These are phyloP conservation scores for Trichoderma sp. DNA, from an alignment of 2,329 filamentous ascomycete genomes.

Conservation along the genomic window DNA sequence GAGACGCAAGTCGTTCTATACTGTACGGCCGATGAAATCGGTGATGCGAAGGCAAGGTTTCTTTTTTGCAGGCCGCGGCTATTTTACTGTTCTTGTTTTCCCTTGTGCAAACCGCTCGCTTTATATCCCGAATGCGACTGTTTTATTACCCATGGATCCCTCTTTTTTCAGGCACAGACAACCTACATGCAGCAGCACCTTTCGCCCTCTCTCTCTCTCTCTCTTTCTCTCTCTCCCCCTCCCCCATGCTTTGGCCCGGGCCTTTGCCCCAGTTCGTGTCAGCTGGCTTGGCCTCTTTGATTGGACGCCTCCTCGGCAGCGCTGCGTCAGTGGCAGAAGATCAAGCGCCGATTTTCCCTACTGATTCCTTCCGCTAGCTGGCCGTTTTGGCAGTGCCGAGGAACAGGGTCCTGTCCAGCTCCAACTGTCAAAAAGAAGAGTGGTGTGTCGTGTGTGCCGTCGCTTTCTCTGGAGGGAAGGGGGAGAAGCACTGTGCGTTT, in stretches of 20 bases:
- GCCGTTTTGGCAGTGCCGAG: neutral
- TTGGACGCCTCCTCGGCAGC: slow-evolving; percentile 26
- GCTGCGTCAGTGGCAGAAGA: slow-evolving; percentile 11
- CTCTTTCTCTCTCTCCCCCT: too few species aligned
- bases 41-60: neutral
- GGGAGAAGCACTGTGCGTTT: neutral
- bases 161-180: too few species aligned
- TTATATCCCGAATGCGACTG: neutral
- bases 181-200: too few species aligned
- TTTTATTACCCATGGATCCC: neutral
- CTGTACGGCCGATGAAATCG: neutral
- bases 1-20: neutral
- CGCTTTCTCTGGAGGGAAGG: neutral
- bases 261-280: slow-evolving; percentile 7
- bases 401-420: neutral
- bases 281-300: slow-evolving; percentile 12
- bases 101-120: neutral
- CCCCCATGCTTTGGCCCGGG: neutral
- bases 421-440: neutral
- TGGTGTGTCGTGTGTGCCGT: neutral
- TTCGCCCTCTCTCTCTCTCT: too few species aligned
- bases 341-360: neutral
- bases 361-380: neutral
- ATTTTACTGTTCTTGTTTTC: neutral
- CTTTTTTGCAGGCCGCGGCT: neutral